These are phyloP conservation scores for Lentinula raphanica DNA, from an alignment of 768 basidiomycete species.

Conservation along the genomic window DNA sequence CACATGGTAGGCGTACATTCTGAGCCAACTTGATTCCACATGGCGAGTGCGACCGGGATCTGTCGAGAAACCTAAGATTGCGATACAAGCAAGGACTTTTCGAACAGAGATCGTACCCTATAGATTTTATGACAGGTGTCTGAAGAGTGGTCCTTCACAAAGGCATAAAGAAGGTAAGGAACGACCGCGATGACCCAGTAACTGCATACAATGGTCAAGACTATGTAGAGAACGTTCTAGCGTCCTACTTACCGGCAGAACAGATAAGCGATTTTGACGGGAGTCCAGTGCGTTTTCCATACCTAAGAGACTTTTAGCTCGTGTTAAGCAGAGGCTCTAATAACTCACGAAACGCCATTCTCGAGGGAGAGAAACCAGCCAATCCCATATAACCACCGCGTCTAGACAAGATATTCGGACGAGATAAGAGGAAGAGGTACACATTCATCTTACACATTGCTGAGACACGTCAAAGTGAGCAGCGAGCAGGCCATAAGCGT, in stretches of 20 bases:
- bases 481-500: slow-evolving; percentile 17
- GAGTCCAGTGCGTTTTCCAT: slow-evolving; percentile 82
- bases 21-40: slow-evolving; percentile 86
- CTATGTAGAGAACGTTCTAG: slow-evolving; percentile 10
- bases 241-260: slow-evolving; percentile 73
- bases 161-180: slow-evolving; percentile 73
- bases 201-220: slow-evolving; percentile 29
- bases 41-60: slow-evolving; percentile 77
- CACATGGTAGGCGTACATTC: slow-evolving; percentile 58
- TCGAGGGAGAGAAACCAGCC: slow-evolving; percentile 71
- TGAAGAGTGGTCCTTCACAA: slow-evolving; percentile 61
- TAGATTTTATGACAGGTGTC: slow-evolving; percentile 67
- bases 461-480: slow-evolving; percentile 30
- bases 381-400: slow-evolving; percentile 81
- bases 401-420: slow-evolving; percentile 35
- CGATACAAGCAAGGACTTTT: too few relatives aligned
- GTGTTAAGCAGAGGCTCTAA: slow-evolving; percentile 7
- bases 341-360: slow-evolving; percentile 68
- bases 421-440: slow-evolving; percentile 17
- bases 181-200: slow-evolving; percentile 82
- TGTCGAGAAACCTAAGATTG: too few relatives aligned
- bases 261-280: slow-evolving; percentile 77
- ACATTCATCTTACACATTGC: slow-evolving; percentile 59
- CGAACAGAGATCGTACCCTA: slow-evolving; percentile 37
- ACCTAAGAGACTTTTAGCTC: slow-evolving; percentile 38